Evolutionary conservation across 768 basidiomycete species (phyloP).

Genomic region (Paxillus involutus): DNA sequence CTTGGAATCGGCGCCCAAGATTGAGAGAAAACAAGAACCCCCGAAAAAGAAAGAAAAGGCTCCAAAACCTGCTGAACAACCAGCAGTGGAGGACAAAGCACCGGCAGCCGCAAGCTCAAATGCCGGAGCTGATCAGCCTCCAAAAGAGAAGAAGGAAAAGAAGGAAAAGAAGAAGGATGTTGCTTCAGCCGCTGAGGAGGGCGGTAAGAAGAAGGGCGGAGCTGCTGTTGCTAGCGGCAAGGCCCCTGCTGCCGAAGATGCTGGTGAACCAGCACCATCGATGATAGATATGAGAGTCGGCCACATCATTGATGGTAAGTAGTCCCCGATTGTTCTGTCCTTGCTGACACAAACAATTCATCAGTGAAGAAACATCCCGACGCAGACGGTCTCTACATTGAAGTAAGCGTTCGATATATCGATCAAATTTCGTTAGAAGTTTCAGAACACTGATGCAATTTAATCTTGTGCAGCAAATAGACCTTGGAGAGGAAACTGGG

Average conservation of each 20-base stretch:
- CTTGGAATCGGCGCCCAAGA: constrained; percentile 69
- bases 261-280: constrained; percentile 83
- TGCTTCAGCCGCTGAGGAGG: constrained; percentile 23
- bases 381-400: constrained; percentile 95
- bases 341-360: constrained; percentile 5
- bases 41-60: constrained; percentile 78
- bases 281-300: constrained; percentile 98
- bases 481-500: constrained; percentile 91
- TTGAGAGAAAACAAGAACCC: constrained; percentile 69
- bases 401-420: constrained; percentile 45
- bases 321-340: neutral
- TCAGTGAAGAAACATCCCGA: constrained; percentile 95
- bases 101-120: constrained; percentile 33
- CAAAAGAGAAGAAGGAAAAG: constrained; percentile 31
- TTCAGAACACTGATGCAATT: constrained; percentile 22
- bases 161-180: constrained; percentile 58
- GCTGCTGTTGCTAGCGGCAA: constrained; percentile 27
- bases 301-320: constrained; percentile 84
- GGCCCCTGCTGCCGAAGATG: constrained; percentile 54
- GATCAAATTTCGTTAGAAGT: neutral
- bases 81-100: constrained; percentile 28
- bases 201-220: constrained; percentile 42
- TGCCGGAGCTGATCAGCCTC: constrained; percentile 37
- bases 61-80: constrained; percentile 31
- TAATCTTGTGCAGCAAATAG: constrained; percentile 72